Percentiles rank a stretch among this genome's conserved stretches.
Evolutionary conservation across 805 yeast genomes (phyloP).

Genomic region (Saccharomycopsis javanensis): DNA sequence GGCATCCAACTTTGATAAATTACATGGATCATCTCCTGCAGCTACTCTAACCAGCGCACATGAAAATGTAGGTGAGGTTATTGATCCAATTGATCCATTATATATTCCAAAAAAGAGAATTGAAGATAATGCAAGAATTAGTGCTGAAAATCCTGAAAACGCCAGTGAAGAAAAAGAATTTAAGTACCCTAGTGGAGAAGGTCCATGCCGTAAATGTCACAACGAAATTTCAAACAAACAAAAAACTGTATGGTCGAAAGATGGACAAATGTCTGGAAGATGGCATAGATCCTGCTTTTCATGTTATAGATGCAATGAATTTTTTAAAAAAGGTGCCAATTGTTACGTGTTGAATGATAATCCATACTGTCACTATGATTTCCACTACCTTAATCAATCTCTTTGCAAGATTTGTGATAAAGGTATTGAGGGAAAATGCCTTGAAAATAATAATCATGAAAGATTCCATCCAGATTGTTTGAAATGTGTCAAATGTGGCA

Average conservation of each 20-base stretch:
- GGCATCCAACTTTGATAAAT: background rate
- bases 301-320: conserved; percentile 53
- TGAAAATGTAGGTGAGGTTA: background rate
- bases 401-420: conserved; percentile 58
- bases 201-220: conserved; percentile 74
- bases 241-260: conserved; percentile 70
- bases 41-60: background rate
- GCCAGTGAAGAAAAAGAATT: conserved; percentile 2
- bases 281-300: conserved; percentile 89
- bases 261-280: conserved; percentile 65
- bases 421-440: conserved; percentile 87
- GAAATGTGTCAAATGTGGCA: conserved; percentile 52
- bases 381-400: conserved; percentile 67
- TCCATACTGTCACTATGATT: conserved; percentile 63
- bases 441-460: conserved; percentile 62
- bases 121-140: background rate
- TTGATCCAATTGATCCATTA: background rate
- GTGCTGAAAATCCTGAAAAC: background rate
- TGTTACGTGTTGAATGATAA: conserved; percentile 70
- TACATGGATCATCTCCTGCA: background rate
- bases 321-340: conserved; percentile 49
- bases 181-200: conserved; percentile 49
- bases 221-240: conserved; percentile 34
- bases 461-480: conserved; percentile 73
- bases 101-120: background rate